A percentile compares a stretch with the other conserved stretches of the same genome.
Conservation (phyloP, 2,329 filamentous ascomycete genomes). For the Eutypa lata region DNA sequence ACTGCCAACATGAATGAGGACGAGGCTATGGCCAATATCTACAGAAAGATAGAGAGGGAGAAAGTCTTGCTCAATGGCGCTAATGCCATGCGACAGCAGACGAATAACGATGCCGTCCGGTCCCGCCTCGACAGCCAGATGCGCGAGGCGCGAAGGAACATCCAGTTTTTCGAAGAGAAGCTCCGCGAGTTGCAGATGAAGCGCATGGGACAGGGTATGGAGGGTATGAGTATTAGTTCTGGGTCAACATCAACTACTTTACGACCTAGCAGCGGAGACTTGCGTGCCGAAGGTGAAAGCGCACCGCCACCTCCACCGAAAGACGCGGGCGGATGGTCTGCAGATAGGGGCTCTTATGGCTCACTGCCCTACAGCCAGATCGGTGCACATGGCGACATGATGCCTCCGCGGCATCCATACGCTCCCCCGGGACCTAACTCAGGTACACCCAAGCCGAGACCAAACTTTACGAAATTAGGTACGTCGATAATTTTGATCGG, state of each 20-base stretch:
- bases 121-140: slow-evolving; percentile 91
- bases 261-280: slow-evolving; percentile 45
- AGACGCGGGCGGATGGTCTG: slow-evolving; percentile 47
- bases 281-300: slow-evolving; percentile 40
- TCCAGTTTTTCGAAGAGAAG: slow-evolving; percentile 93
- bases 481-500: slow-evolving; percentile 29
- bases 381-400: slow-evolving; percentile 66
- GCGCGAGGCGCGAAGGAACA: slow-evolving; percentile 86
- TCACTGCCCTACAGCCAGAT: slow-evolving; percentile 52
- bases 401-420: slow-evolving; percentile 79
- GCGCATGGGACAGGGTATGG: slow-evolving; percentile 65
- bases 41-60: slow-evolving; percentile 97
- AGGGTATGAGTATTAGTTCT: slow-evolving; percentile 62
- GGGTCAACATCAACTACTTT: slow-evolving; percentile 36
- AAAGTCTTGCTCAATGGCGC: slow-evolving; percentile 92
- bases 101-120: slow-evolving; percentile 87
- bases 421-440: slow-evolving; percentile 67
- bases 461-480: slow-evolving; percentile 97
- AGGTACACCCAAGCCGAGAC: slow-evolving; percentile 68
- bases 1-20: slow-evolving; percentile 59
- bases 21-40: slow-evolving; percentile 72
- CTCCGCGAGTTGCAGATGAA: slow-evolving; percentile 85
- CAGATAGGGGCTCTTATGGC: slow-evolving; percentile 62
- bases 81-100: slow-evolving; percentile 92
- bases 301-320: slow-evolving; percentile 71